Evolutionary conservation across 225 moss, liverwort and hornwort genomes (phyloP), one percentile per base, ranked within the genome.

Genomic region (Antitrichia curtipendula): DNA sequence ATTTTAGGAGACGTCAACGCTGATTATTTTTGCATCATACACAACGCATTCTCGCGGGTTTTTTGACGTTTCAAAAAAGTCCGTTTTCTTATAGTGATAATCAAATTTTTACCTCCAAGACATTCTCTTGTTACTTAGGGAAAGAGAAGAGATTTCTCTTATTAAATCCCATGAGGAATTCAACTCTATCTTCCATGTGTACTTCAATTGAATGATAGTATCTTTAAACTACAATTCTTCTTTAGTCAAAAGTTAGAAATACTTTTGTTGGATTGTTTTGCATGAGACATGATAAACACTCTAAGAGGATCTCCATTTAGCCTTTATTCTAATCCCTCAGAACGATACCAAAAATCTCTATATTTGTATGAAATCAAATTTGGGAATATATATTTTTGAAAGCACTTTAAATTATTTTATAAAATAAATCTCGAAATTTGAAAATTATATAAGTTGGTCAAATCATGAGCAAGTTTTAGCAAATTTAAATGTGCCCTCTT

Each of bases 191-290:
- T 45, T 9, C 45, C n/a, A n/a, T n/a, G n/a, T n/a, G n/a, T n/a
- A n/a, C n/a, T n/a, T n/a, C n/a, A n/a, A n/a, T 32, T 63, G 9
- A 63, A 63, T 63, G 18, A 63, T 16, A 16, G 4, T 68, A 22
- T 22, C 12, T 68, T 23, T 13, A 7, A n/a, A 1, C 22, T 66
- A 14, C 1, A 68, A 24, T 69, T 40, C 24, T 8, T 38, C 4
- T 8, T 23, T 1, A 69, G 1, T 69, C 24, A 24, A 69, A 40
- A 69, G 8, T 8, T 40, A 16, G 2, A 69, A 40, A 16, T 13
- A 5, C 0, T 27, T 71, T 31, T 47, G 1, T 1, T 1, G 0
- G 1, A 0, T 1, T 73, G 1, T 47, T 49, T 73, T 12, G 0
- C 0, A 2, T 0, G 4, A 7, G 7, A 7, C 1, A 70, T 38